Conservation (phyloP, 352 stramenopile species). For the Phytophthora palmivora region DNA sequence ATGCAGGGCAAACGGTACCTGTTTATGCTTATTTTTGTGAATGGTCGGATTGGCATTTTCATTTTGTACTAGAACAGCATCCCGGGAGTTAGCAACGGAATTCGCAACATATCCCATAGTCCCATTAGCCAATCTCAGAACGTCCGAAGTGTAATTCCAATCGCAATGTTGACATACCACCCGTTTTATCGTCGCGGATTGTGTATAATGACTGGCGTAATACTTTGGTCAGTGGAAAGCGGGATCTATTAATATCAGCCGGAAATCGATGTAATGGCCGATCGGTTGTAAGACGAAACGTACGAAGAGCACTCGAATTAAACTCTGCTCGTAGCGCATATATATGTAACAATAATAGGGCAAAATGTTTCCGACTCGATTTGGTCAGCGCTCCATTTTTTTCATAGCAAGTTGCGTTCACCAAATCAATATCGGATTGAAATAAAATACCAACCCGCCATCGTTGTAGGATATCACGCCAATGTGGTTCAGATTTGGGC, state of each 20-base stretch:
- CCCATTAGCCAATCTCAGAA: conserved; percentile 3
- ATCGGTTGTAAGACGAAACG: background rate
- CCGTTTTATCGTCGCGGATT: conserved; percentile 8
- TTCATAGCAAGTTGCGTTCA: background rate
- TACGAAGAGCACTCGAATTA: background rate
- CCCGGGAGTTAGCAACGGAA: background rate
- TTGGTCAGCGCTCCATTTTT: background rate
- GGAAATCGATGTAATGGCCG: conserved; percentile 3
- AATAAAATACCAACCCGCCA: background rate
- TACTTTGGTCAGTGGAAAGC: background rate
- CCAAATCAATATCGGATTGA: conserved; percentile 2
- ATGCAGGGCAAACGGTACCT: conserved; percentile 5
- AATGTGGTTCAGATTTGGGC: background rate
- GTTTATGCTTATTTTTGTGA: background rate
- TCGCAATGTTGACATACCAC: background rate
- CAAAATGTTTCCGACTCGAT: background rate
- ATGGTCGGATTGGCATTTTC: background rate
- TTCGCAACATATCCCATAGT: conserved; percentile 8
- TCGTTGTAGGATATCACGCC: conserved; percentile 1
- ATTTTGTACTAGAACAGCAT: no score
- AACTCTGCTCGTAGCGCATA: conserved; percentile 5
- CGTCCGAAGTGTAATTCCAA: background rate
- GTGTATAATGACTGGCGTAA: background rate
- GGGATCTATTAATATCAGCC: background rate
- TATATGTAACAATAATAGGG: conserved; percentile 6